phyloP scores from a whole-genome alignment of 176 grass and related monocot species.

The Triticum urartu region DNA sequence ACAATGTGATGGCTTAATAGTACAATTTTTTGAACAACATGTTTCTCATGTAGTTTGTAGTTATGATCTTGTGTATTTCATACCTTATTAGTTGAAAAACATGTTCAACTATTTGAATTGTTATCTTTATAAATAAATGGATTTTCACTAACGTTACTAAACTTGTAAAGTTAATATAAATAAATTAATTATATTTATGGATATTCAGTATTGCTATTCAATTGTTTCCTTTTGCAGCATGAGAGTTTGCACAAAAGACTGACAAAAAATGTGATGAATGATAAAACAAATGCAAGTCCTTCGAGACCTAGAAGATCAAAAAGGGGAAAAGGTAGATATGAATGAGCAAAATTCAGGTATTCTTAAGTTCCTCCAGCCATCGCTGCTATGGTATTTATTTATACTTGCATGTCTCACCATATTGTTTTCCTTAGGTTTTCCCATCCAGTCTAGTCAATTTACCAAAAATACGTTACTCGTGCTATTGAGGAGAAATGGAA shows the following conservation, averaged over 20 bases:
- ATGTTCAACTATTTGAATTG: neutral
- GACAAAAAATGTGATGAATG: neutral
- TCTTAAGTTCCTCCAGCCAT: neutral
- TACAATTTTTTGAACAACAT: neutral
- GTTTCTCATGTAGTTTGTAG: neutral
- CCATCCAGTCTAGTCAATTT: too few species aligned
- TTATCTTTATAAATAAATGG: neutral
- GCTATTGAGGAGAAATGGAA: neutral
- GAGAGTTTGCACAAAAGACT: constrained; percentile 4
- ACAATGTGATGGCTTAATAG: neutral
- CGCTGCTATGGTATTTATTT: neutral
- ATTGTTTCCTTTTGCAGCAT: neutral
- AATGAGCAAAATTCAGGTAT: too few species aligned
- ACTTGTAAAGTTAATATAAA: neutral
- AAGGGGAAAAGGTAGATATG: too few species aligned
- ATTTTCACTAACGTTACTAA: neutral
- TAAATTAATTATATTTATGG: neutral
- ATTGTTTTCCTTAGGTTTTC: neutral
- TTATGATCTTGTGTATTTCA: neutral
- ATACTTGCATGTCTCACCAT: neutral
- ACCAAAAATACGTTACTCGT: neutral
- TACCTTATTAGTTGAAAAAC: neutral
- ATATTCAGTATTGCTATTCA: neutral
- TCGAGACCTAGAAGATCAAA: neutral
- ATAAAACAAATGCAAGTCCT: neutral